Base-by-base conservation (phyloP, 352 stramenopile genomes). In the Globisporangium middletonii region DNA sequence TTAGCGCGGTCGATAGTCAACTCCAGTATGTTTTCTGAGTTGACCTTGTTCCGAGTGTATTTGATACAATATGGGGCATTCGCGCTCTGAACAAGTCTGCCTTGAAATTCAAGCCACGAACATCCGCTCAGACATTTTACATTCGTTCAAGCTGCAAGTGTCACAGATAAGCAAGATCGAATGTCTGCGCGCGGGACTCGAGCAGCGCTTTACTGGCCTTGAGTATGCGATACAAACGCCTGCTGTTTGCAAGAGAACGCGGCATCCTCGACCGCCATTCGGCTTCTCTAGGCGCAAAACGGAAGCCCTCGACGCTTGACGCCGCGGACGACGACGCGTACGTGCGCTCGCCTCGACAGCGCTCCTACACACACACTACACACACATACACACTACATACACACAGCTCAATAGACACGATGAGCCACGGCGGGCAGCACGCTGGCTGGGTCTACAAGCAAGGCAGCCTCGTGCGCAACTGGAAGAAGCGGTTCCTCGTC, bases 401-500 rank as follows among this genome's bases (percentile, higher is more conserved):
- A 30, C 2, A 42, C 58, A 43, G 23, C 23, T 23, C 26, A 84
- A 73, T 68, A 60, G 63, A 33, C 60, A 65, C 33, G 49, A 69
- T 63, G 63, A 66, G 69, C 63, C 55, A 79, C 53, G 69, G 81
- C 55, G 74, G 72, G 48, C 68, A 91, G 45, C 79, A 83, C 60
- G 71, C 69, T 59, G 84, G 84, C 46, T 94, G 84, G 84, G 80
- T 91, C 33, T 92, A 80, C 72, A 94, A 94, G 56, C 82, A 94
- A 59, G 84, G 84, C 55, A 88, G 74, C 30, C 68, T 92, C 15
- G 69, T 94, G 45, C 73, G 70, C 56, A 92, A 82, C 69, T 94
- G 84, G 84, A 94, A 94, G 77, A 88, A 88, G 68, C 81, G 84
- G 47, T 94, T 87, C 62, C 86, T 94, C 75, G 78, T 94, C 58